Base-by-base conservation (phyloP, 2,329 filamentous ascomycete species). In the Sporothrix pseudoabietina region DNA sequence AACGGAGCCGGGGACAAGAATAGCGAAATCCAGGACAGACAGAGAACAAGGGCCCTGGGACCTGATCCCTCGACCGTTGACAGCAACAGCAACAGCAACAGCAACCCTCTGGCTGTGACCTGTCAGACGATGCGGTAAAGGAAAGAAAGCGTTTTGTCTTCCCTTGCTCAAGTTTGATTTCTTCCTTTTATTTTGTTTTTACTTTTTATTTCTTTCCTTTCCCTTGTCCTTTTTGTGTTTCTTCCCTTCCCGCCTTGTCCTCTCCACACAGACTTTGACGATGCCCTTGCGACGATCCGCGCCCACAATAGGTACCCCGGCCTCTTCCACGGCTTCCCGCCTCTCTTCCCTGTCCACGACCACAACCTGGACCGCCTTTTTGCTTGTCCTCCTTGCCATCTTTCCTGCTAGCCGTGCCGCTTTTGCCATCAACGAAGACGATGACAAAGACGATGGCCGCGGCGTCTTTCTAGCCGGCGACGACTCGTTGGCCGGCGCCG, bases 201-300 rank as follows among this genome's bases (percentile, higher is more conserved):
- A n/a, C n/a, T n/a, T n/a, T 35, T 52, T n/a, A 10, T 68, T 52
- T 32, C 1, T 32, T 68, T 32, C 14, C 22, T n/a, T n/a, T 44
- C 19, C 30, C 55, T 32, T 35, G 55, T n/a, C 44, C 52, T 52
- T 52, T 32, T 65, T 57, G 6, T 26, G 22, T 57, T 57, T 30
- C 32, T 59, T 32, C 2, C 14, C 44, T 32, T 12, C 10, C 7
- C 52, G 10, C 41, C 41, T 47, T 19, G 26, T 66, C 26, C n/a
- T 26, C 54, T 44, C 26, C 32, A 55, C 9, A 63, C 35, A 35
- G 35, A 35, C 14, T 19, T 14, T 32, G 57, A 32, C 61, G 22
- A 72, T 72, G 71, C 19, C 52, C 32, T 10, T 72, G 49, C 71
- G 49, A 35, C 71, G 22, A 66, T 44, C 41, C 16, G 22, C 49